Base-by-base conservation (phyloP, 495 filamentous ascomycete species). In the Arthonia radiata region DNA sequence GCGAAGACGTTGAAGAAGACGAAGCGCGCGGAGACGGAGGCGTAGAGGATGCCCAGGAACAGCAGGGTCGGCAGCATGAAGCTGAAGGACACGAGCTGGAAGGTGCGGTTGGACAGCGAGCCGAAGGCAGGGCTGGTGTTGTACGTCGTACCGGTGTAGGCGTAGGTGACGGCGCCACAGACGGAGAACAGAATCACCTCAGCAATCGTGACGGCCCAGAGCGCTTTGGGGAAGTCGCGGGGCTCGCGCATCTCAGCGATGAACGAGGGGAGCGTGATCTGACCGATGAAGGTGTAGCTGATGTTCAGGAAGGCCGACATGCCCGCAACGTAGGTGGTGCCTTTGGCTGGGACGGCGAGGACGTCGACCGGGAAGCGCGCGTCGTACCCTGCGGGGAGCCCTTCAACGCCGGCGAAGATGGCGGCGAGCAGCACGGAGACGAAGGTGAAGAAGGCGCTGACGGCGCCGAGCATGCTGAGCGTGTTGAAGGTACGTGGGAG, bases 21-120 rank as follows among this genome's bases (percentile, higher is more conserved):
- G 53, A 90, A 90, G 21, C 79, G 69, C 5, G 77, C 71, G 0
- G 75, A 77, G 6, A 90, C 77, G 0, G 76, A 83, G 15, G 78
- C 77, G 39, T 90, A 90, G 11, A 89, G 55, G 1, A 86, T 76
- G 6, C 79, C 79, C 4, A 90, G 46, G 53, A 90, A 90, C 40
- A 90, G 80, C 36, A 90, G 50, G 0, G 79, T 90, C 5, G 79
- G 79, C 26, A 90, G 71, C 79, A 89, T 89, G 56, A 90, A 86
- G 13, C 70, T 76, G 47, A 86, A 90, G 0, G 76, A 59, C 6
- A 81, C 56, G 46, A 86, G 83, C 50, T 81, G 76, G 51, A 64
- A 80, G 0, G 66, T 19, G 3, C 64, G 59, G 26, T 75, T 59
- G 23, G 65, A 57, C 11, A 90, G 50, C 4, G 75, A 78, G 12